Evolutionary conservation across 352 stramenopile species (phyloP), one percentile per base, ranked within the genome.

Genomic region (Phytophthora fragariae): DNA sequence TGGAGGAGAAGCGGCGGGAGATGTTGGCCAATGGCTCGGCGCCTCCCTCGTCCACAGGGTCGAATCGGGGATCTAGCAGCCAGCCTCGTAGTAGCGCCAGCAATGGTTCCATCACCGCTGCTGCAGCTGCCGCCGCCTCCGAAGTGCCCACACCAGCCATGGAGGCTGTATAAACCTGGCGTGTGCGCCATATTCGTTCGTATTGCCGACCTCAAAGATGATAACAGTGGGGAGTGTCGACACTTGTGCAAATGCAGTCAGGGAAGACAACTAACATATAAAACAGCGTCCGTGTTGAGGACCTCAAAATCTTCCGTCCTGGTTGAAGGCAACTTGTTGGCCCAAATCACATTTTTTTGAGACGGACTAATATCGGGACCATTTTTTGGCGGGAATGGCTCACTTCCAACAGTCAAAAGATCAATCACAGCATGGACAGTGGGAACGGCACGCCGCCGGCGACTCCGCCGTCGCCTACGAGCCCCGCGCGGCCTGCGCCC

Each of bases 1-100:
- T 91, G 3, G 87, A 89, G 17, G 87, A 96, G 65, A 94, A 93
- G 75, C 81, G 85, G 5, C 78, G 82, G 21, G 84, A 92, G 62
- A 72, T 92, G 67, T 62, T 87, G 57, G 80, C 71, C 15, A 82
- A 82, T 39, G 71, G 68, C 31, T 76, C 71, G 2, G 64, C 59
- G 29, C 59, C 75, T 57, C 24, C 70, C 17, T 71, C 67, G 21
- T 76, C 75, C 11, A 72, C 72, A 15, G 72, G 66, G 11, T 77
- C 71, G 7, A 74, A 64, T 19, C 63, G 75, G 29, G 67, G 67
- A 50, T 75, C 71, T 44, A 44, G 50, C 15, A 70, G 56, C 33
- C 54, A 65, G 33, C 50, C 58, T 6, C 65, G 66, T 35, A 77
- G 54, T 49, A 72, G 60, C 33, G 24, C 62, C 24, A 47, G 59